These are phyloP conservation scores for Ceratocystis colombiana DNA, from an alignment of 2,329 filamentous ascomycete species.

Conservation along the genomic window DNA sequence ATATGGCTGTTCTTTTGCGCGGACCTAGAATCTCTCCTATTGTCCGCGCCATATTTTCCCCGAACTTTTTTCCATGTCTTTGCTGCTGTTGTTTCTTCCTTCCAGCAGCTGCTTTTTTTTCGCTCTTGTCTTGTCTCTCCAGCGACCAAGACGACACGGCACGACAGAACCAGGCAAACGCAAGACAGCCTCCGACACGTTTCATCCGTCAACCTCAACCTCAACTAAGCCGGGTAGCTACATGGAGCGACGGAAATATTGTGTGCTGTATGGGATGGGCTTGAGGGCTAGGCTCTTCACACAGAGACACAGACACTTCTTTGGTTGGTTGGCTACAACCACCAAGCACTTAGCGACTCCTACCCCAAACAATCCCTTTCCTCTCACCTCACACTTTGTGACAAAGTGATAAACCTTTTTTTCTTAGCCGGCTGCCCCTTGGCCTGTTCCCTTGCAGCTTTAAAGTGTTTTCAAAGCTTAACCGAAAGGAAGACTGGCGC, in stretches of 20 bases:
- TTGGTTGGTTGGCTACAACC: not conserved
- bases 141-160: too few species aligned
- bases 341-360: not conserved
- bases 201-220: not conserved
- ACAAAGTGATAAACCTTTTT: conserved; percentile 3
- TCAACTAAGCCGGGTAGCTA: not conserved
- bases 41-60: conserved; percentile 2
- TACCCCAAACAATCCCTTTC: not conserved
- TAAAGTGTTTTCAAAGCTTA: conserved; percentile 15
- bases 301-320: not conserved
- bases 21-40: not conserved
- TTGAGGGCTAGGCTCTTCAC: not conserved
- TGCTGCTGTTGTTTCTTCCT: not conserved
- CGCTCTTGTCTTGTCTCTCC: not conserved
- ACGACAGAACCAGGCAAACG: too few species aligned
- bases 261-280: not conserved
- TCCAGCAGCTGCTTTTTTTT: not conserved
- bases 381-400: not conserved
- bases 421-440: not conserved
- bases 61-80: not conserved
- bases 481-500: conserved; percentile 9
- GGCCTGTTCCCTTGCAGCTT: conserved; percentile 3
- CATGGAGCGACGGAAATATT: not conserved
- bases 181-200: conserved; percentile 6
- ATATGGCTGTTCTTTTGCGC: not conserved